Evolutionary conservation across 2,329 filamentous ascomycete species (phyloP), one percentile per base, ranked within the genome.

Genomic region (Lasiodiplodia hormozganensis): DNA sequence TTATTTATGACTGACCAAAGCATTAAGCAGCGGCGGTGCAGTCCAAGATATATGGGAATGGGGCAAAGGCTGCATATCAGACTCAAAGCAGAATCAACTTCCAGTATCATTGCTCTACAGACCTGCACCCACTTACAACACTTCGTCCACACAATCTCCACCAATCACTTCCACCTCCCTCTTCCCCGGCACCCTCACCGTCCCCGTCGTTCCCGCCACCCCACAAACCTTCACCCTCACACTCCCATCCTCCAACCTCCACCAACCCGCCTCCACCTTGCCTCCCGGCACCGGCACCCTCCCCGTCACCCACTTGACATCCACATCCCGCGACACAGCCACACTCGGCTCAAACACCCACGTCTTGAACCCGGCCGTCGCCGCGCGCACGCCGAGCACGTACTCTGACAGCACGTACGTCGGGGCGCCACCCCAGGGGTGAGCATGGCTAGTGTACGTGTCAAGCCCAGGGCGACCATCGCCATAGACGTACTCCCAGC

Each of bases 391-490:
- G 3, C 67, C 58, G 18, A 68, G 36, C 11, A 68, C 67, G 31
- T 64, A 65, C 28, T 49, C 47, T 1, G 25, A 23, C 34, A 85
- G 66, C 2, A 84, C 71, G 56, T 84, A 85, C 8, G 82, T 84
- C 2, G 82, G 79, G 6, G 81, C 82, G 0, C 78, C 81, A 38
- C 82, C 79, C 83, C 82, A 85, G 0, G 82, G 81, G 69, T 84
- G 82, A 1, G 76, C 73, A 1, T 83, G 72, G 52, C 78, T 81
- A 1, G 83, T 85, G 71, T 78, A 85, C 0, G 81, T 69, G 12
- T 76, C 76, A 1, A 85, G 73, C 0, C 82, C 82, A 0, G 83
- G 82, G 0, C 73, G 73, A 1, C 78, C 77, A 31, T 80, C 74
- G 0, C 78, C 75, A 49, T 77, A 25, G 75, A 83, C 73, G 54